Evolutionary conservation across 1,139 yeast genomes (phyloP), one percentile per base, ranked within the genome.

Genomic region (Blastobotrys capitulatus): DNA sequence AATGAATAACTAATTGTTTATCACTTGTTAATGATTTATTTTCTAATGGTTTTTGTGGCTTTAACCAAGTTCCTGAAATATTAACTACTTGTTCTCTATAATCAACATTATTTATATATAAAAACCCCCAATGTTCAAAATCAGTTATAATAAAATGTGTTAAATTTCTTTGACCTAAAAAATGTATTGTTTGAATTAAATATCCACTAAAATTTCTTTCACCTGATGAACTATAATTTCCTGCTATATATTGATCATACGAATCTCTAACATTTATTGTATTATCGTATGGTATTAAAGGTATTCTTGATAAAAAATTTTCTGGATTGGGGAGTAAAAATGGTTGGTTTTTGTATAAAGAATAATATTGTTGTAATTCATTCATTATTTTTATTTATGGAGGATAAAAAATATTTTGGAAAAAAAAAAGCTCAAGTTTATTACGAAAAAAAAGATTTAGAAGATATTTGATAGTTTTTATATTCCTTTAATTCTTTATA

Each of bases 61-160:
- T 31, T 8, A 45, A 19, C 48, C 48, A 45, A 7, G 29, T 45
- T 2, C 43, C 48, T 10, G 7, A 18, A n/a, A 45, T 31, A 8
- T 25, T 25, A 13, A 45, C 48, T 2, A 22, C 15, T 16, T 16
- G 18, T 2, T 6, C 20, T 6, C 31, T 19, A 15, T 15, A 20
- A 26, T 39, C 34, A 32, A 38, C 19, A 10, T 25, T 10, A 22
- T 19, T 39, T 12, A 45, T 36, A 19, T 34, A 26, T 18, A 45
- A 32, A 34, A 45, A 45, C 32, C 48, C 48, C 48, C 48, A 45
- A 22, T 45, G 44, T 8, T 45, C 39, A 25, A 45, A 45, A 19
- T 49, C 52, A 26, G 52, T 32, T 16, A 49, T 38, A 19, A 43
- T 43, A 22, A 49, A 49, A 38, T 49, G 49, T 9, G 42, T 27